Percentiles rank a stretch among this genome's conserved stretches.
Conservation (phyloP, 2,329 filamentous ascomycete species). For the Ceratocystis papillata region DNA sequence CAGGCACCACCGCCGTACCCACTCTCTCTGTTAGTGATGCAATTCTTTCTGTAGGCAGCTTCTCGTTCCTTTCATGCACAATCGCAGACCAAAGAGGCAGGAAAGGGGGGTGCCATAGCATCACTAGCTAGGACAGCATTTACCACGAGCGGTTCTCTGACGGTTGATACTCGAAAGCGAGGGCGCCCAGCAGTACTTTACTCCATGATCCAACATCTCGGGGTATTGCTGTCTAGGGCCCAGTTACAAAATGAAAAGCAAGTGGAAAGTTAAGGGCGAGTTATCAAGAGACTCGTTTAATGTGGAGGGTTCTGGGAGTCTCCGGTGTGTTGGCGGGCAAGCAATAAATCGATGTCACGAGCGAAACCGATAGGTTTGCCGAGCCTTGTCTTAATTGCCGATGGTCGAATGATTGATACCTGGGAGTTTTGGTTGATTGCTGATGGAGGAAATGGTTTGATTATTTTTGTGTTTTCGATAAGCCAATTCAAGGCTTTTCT, state of each 20-base stretch:
- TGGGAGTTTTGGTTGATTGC: background rate
- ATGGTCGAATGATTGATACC: background rate
- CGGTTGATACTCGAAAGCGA: background rate
- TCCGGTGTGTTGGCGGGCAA: background rate
- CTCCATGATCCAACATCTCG: background rate
- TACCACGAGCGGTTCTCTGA: background rate
- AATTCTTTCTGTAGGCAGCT: background rate
- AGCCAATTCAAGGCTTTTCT: background rate
- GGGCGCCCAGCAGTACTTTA: too few species aligned
- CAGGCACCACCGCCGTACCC: slow-evolving; percentile 5
- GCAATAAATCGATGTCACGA: background rate
- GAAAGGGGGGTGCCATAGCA: background rate
- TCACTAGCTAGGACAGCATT: background rate
- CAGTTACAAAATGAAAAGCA: background rate
- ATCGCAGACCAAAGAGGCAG: background rate
- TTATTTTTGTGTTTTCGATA: background rate
- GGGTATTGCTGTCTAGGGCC: background rate
- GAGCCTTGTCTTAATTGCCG: background rate
- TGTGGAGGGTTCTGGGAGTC: background rate
- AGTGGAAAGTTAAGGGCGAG: background rate
- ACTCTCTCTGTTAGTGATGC: background rate
- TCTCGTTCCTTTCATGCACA: background rate
- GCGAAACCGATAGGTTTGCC: background rate
- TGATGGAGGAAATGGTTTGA: background rate
- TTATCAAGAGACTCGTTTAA: slow-evolving; percentile 4